Base-by-base conservation (phyloP, 257 asterid species). In the Capsicum rhomboideum region DNA sequence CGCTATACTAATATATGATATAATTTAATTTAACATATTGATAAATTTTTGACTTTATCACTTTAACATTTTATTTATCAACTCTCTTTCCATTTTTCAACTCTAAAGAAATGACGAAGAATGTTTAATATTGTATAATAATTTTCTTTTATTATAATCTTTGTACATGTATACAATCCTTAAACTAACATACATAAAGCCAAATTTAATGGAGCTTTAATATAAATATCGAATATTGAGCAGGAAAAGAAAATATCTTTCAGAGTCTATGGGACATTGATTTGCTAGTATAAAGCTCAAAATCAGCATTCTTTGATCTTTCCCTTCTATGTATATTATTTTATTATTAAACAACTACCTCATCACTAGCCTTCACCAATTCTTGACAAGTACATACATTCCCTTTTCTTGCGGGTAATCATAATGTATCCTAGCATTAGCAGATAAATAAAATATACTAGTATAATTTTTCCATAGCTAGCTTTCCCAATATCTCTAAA, bases 341-440 rank as follows among this genome's bases (percentile, higher is more conserved):
- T 75, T 74, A 34, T 34, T 34, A 34, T 28, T 1, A 75, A 84
- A 84, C 87, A 86, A 87, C 88, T 92, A 89, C 95, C 93, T 91
- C 94, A 89, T 82, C 44, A 81, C 78, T 84, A 63, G 82, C 34
- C 63, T 50, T 75, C 71, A 16, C 34, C 44, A 83, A 56, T 72
- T 40, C 53, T 46, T 77, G 78, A 55, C 21, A 17, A 61, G 82
- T 8, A 49, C 16, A 46, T 71, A 16, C 49, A 10, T 46, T 53
- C 85, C 85, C 82, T 88, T 84, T 90, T 89, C 91, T 91, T 86
- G 83, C 56, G 89, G 80, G 92, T 90, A 90, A 91, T 92, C 87
- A 87, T 91, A 88, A 66, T 82, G 66, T 83, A 80, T 56, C 82
- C 86, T 86, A 89, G 80, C 14, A 75, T 75, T 75, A 49, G 54